Conservation (phyloP, 805 yeast species). For the Lachancea mirantina region DNA sequence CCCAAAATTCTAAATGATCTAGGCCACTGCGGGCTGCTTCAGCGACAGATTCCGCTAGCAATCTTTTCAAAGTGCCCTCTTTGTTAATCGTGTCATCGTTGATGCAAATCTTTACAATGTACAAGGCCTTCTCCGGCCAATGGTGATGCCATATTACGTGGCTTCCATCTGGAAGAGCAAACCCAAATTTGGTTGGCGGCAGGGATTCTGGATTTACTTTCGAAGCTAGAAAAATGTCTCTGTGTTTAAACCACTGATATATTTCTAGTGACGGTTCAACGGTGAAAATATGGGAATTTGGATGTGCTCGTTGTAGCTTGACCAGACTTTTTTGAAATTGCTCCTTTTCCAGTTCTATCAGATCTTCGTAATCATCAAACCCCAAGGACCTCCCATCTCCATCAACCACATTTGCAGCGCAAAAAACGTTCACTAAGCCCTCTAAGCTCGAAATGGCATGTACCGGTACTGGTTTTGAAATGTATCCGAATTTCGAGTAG, state of each 20-base stretch:
- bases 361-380: slow-evolving; percentile 28
- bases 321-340: slow-evolving; percentile 17
- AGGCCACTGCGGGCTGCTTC: slow-evolving; percentile 31
- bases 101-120: slow-evolving; percentile 25
- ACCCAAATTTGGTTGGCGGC: slow-evolving; percentile 27
- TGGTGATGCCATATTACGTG: slow-evolving; percentile 43
- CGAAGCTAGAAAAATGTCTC: slow-evolving; percentile 31
- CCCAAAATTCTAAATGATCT: slow-evolving; percentile 35
- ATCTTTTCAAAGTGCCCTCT: slow-evolving; percentile 20
- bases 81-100: slow-evolving; percentile 8
- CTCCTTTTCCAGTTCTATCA: slow-evolving; percentile 25
- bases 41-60: slow-evolving; percentile 29
- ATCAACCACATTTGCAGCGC: slow-evolving; percentile 7
- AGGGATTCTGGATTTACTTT: slow-evolving; percentile 7
- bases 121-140: slow-evolving; percentile 22
- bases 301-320: slow-evolving; percentile 14
- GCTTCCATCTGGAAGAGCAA: slow-evolving; percentile 22
- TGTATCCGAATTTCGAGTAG: slow-evolving; percentile 58
- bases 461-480: slow-evolving; percentile 34
- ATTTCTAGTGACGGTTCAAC: slow-evolving; percentile 34
- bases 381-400: slow-evolving; percentile 22
- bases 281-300: slow-evolving; percentile 24
- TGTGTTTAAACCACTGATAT: slow-evolving; percentile 38
- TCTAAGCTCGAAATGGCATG: slow-evolving; percentile 27
- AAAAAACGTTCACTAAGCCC: slow-evolving; percentile 14